phyloP scores from a whole-genome alignment of 768 basidiomycete genomes.

The Pisolithus tinctorius region DNA sequence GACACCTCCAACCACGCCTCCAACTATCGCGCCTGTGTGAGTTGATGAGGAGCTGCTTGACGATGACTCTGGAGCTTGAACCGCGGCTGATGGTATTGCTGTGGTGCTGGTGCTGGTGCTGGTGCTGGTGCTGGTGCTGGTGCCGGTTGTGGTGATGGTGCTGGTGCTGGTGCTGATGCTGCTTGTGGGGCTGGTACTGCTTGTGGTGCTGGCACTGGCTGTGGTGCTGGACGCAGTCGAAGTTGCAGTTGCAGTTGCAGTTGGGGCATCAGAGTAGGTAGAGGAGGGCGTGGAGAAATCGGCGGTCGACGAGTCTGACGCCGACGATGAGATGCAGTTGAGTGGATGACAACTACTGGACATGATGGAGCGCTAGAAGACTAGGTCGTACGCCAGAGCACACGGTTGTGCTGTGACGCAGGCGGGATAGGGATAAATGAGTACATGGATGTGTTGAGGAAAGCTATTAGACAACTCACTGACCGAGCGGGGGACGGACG shows the following conservation, averaged over 20 bases:
- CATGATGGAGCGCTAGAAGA: background rate
- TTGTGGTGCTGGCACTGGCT: too few species aligned
- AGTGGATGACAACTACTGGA: background rate
- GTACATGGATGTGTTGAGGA: too few species aligned
- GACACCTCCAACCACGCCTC: constrained; percentile 46
- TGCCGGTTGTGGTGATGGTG: background rate
- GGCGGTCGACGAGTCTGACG: background rate
- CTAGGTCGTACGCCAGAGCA: background rate
- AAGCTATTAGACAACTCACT: too few species aligned
- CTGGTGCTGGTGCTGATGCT: too few species aligned
- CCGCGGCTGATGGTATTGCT: too few species aligned
- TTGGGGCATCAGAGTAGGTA: background rate
- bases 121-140: background rate
- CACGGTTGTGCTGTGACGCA: too few species aligned
- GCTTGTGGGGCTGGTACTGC: too few species aligned
- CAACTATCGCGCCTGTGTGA: constrained; percentile 44
- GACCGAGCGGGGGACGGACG: too few species aligned
- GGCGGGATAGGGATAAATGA: too few species aligned
- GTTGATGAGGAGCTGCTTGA: constrained; percentile 9
- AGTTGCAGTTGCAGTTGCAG: too few species aligned
- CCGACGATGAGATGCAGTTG: background rate
- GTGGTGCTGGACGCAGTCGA: too few species aligned
- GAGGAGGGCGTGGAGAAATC: background rate
- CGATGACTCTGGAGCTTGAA: background rate
- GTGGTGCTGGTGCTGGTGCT: background rate